Conservation (phyloP, 305 asterid genomes). For the Solanum hybrid region DNA sequence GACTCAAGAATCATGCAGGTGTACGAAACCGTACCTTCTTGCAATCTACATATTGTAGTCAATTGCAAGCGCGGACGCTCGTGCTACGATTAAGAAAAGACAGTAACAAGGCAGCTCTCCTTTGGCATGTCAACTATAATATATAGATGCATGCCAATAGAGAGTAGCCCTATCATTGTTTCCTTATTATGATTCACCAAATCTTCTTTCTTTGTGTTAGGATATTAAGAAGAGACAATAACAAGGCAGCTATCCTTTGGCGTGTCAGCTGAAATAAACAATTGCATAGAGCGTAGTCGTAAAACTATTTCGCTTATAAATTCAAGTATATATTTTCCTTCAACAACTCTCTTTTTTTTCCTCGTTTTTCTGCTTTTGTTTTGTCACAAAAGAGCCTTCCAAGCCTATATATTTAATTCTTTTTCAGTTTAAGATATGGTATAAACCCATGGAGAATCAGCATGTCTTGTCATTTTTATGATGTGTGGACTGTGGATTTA, state of each 20-base stretch:
- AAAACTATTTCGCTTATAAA: slow-evolving; percentile 26
- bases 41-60: too few relatives aligned
- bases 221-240: neutral
- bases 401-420: neutral
- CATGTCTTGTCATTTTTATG: slow-evolving; percentile 18
- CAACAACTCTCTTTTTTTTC: neutral
- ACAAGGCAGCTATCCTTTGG: slow-evolving; percentile 64
- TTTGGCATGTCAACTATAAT: slow-evolving; percentile 30
- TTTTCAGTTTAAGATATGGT: neutral
- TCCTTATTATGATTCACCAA: too few relatives aligned
- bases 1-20: too few relatives aligned
- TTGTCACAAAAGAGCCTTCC: neutral
- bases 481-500: too few relatives aligned
- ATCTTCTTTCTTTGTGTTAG: too few relatives aligned
- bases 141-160: slow-evolving; percentile 27
- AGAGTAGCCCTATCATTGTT: slow-evolving; percentile 35
- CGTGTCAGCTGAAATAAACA: slow-evolving; percentile 8
- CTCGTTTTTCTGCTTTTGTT: neutral
- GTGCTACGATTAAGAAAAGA: neutral
- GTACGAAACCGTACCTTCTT: too few relatives aligned
- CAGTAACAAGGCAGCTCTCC: slow-evolving; percentile 55
- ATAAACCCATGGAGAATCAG: slow-evolving; percentile 20
- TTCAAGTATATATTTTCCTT: too few relatives aligned
- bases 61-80: too few relatives aligned
- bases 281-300: slow-evolving; percentile 37